A percentile compares a stretch with the other conserved stretches of the same genome.
Evolutionary conservation across 2,329 filamentous ascomycete species (phyloP).

Genomic region (Meredithiella fracta): DNA sequence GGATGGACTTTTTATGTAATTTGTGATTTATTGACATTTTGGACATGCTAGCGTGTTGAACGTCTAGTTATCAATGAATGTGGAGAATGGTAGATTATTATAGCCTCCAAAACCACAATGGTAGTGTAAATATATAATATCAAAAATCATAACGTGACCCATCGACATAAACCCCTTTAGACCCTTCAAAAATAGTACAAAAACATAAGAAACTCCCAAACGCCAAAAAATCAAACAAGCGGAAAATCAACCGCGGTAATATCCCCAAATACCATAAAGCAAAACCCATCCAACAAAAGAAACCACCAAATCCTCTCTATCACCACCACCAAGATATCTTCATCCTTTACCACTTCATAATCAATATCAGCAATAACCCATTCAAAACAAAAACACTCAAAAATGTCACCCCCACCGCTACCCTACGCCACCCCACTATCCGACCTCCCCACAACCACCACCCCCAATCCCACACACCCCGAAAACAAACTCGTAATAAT

Average conservation of each 20-base stretch:
- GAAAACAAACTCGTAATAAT: slow-evolving; percentile 50
- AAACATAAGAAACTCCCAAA: too few relatives aligned
- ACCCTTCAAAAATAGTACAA: too few relatives aligned
- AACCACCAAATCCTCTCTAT: background rate
- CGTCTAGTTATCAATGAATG: too few relatives aligned
- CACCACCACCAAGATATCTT: background rate
- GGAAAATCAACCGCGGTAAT: background rate
- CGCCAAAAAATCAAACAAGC: background rate
- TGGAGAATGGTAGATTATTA: too few relatives aligned
- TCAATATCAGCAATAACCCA: slow-evolving; percentile 28
- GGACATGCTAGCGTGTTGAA: too few relatives aligned
- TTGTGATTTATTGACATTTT: too few relatives aligned
- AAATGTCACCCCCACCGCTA: slow-evolving; percentile 25
- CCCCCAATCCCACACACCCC: slow-evolving; percentile 43
- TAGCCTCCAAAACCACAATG: too few relatives aligned
- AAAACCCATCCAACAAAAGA: background rate
- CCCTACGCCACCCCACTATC: slow-evolving; percentile 27
- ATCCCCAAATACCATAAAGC: slow-evolving; percentile 2
- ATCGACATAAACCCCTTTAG: too few relatives aligned
- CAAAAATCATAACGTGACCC: too few relatives aligned
- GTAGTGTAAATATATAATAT: too few relatives aligned
- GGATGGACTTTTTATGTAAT: too few relatives aligned
- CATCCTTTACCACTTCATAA: slow-evolving; percentile 19
- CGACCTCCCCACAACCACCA: slow-evolving; percentile 34
- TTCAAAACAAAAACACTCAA: slow-evolving; percentile 26